Conservation (phyloP, 2,329 filamentous ascomycete genomes). For the Samsoniella hepiali region DNA sequence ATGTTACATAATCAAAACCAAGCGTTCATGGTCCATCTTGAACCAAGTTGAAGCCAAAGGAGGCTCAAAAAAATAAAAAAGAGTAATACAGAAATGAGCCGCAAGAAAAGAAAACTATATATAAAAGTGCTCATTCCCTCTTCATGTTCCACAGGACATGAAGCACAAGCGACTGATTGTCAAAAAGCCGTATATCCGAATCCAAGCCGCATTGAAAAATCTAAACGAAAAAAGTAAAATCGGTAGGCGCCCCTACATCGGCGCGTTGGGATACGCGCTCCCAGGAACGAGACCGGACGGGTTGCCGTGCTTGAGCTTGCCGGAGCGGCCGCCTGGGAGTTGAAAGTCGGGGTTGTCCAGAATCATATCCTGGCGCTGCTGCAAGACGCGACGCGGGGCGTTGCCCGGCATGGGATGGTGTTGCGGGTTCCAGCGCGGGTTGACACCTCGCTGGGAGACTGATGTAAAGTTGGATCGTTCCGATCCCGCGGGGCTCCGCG, state of each 20-base stretch:
- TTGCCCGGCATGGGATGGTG: constrained; percentile 41
- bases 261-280: constrained; percentile 48
- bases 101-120: constrained; percentile 4
- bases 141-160: neutral
- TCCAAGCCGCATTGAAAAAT: constrained; percentile 7
- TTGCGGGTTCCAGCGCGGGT: constrained; percentile 75
- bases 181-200: neutral
- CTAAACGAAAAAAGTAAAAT: constrained; percentile 10
- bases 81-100: constrained; percentile 13
- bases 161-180: neutral
- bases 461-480: constrained; percentile 86
- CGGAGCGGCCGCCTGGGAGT: constrained; percentile 50
- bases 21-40: neutral
- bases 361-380: constrained; percentile 68
- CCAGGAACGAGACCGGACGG: constrained; percentile 48
- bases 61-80: neutral
- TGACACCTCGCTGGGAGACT: constrained; percentile 82
- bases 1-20: neutral
- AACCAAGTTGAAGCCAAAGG: neutral
- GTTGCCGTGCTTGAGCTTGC: constrained; percentile 23
- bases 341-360: constrained; percentile 87
- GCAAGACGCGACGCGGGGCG: constrained; percentile 43
- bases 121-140: constrained; percentile 1
- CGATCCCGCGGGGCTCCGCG: constrained; percentile 71
- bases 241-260: constrained; percentile 23